Evolutionary conservation across 1,139 yeast genomes (phyloP), one percentile per base, ranked within the genome.

Genomic region (Yarrowia galli): DNA sequence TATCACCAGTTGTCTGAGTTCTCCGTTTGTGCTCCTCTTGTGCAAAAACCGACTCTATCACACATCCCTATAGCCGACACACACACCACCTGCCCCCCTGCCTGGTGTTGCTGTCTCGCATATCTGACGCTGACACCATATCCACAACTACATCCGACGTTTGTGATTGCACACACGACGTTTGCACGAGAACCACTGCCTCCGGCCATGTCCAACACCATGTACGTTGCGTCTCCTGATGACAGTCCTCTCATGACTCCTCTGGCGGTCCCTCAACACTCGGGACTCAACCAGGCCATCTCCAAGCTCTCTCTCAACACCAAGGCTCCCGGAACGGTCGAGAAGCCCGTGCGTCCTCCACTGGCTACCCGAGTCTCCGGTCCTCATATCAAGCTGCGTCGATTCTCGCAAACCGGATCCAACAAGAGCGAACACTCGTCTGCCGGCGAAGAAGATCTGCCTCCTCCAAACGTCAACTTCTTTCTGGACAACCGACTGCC

Each of bases 401-500:
- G 66, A 9, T 61, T 61, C n/a, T 61, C 66, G 10, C 32, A 28
- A 10, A 28, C 9, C 64, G 16, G 66, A 46, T 28, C 32, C n/a
- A 43, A 20, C 49, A 61, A 48, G 46, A 61, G 66, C 23, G 67
- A 43, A 7, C 46, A 56, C 28, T 61, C 70, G 13, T 67, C 71
- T 10, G 73, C 70, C 16, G 71, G 69, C 4, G 74, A 72, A 23
- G 72, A 70, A 13, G 75, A 72, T 42, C 72, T 71, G 18, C 75
- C 71, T 25, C 67, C 73, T 22, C 74, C 75, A 2, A 63, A 69
- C 63, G 72, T 71, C 22, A 69, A 71, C 48, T 71, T 72, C 63
- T 73, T 75, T 3, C 78, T 91, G 68, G 97, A 91, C 75, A 87
- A 89, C 48, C 54, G 91, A 2, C 81, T 95, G 68, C 98, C 98